Evolutionary conservation across 192 early-diverging fungal genomes (phyloP), one percentile per base, ranked within the genome.

Genomic region (Umbelopsis ramanniana): DNA sequence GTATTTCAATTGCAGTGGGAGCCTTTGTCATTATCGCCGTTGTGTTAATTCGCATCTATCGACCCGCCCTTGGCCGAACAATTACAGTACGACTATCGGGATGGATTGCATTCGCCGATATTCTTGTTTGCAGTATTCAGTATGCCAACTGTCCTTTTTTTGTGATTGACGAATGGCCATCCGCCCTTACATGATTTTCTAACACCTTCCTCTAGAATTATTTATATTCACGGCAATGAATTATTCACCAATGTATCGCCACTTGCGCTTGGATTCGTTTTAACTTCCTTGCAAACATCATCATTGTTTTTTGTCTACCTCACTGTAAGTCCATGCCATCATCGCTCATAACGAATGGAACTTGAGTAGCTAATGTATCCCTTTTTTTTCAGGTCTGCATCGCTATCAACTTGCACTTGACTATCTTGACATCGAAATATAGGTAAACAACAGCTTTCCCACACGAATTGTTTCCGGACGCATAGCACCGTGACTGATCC

Each of bases 21-120:
- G 6, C 17, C 19, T 1, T 46, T 22, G 67, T 68, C 14, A 68
- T 68, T 24, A 19, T 68, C 15, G 17, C 67, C 7, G 67, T 68
- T 4, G 46, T 68, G 5, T 24, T 68, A 2, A 46, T 68, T 24
- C 67, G 67, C 1, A 47, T 68, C 24, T 68, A 68, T 68, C 67
- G 67, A 29, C 67, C 67, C 17, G 14, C 37, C 14, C 24, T 68
- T 23, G 67, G 67, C 19, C 45, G 43, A 24, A 68, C 67, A 23
- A 68, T 48, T 22, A 68, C 67, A 12, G 67, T 68, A 14, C 40
- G 46, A 14, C 22, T 68, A 21, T 68, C 67, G 8, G 67, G 67
- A 68, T 68, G 67, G 67, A 68, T 68, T 33, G 67, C 67, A 29
- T 22, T 68, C 0, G 67, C 67, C 21, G 67, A 68, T n/a, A 68